A percentile compares a stretch with the other conserved stretches of the same genome.
Conservation (phyloP, 1,284 basidiomycete genomes). For the Ustilago nuda region DNA sequence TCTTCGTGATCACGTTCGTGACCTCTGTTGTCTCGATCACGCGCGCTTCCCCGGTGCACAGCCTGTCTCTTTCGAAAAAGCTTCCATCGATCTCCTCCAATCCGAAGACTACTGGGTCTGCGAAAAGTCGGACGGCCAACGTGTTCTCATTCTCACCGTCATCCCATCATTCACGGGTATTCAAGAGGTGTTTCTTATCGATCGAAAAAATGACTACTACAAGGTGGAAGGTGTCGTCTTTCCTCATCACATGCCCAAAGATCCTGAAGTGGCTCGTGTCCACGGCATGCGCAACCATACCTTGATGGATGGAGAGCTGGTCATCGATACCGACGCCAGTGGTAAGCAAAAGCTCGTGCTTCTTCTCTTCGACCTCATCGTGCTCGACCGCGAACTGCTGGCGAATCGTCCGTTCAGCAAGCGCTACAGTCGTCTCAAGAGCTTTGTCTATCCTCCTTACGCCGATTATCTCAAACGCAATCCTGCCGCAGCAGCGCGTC, state of each 20-base stretch:
- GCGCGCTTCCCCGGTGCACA: conserved; percentile 60
- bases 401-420: conserved; percentile 85
- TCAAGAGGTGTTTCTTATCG: conserved; percentile 80
- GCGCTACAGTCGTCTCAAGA: conserved; percentile 86
- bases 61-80: conserved; percentile 62
- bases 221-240: conserved; percentile 79
- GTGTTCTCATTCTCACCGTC: conserved; percentile 87
- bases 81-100: conserved; percentile 44
- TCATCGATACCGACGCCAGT: conserved; percentile 82
- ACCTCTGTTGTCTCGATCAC: conserved; percentile 44
- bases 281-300: conserved; percentile 75
- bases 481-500: conserved; percentile 75
- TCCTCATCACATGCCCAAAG: conserved; percentile 71
- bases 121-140: conserved; percentile 98
- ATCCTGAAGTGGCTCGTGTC: conserved; percentile 16
- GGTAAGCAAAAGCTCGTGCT: conserved; percentile 76
- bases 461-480: conserved; percentile 78
- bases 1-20: conserved; percentile 47
- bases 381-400: conserved; percentile 85
- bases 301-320: conserved; percentile 92
- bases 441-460: conserved; percentile 86
- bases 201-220: conserved; percentile 91
- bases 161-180: conserved; percentile 71
- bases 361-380: conserved; percentile 92
- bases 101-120: conserved; percentile 87